Conservation (phyloP, 495 filamentous ascomycete species). For the Hypoxylon fragiforme region DNA sequence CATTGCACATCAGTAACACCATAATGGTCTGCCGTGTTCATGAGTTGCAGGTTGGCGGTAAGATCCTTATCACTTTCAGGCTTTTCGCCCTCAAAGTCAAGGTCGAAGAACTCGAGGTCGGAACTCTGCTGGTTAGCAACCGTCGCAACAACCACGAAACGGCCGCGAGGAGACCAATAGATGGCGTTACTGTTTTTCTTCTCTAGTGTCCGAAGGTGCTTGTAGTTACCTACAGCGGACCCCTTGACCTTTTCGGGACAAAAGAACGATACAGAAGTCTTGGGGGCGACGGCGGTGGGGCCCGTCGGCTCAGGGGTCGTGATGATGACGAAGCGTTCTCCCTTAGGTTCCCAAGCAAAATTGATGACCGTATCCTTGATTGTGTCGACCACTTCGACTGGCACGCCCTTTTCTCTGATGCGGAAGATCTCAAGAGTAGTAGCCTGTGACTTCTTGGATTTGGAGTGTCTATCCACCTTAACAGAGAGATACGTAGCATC, state of each 20-base stretch:
- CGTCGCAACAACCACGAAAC: constrained; percentile 90
- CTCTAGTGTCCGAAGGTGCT: constrained; percentile 87
- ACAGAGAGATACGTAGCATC: constrained; percentile 92
- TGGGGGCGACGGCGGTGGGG: constrained; percentile 80
- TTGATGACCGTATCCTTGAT: constrained; percentile 98
- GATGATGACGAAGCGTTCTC: constrained; percentile 94
- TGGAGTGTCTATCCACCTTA: constrained; percentile 98
- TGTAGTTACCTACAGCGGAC: constrained; percentile 82
- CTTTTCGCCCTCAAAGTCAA: constrained; percentile 98
- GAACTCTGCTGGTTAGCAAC: constrained; percentile 89
- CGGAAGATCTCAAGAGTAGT: constrained; percentile 99
- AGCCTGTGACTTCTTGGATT: constrained; percentile 95
- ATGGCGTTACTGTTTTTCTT: constrained; percentile 99
- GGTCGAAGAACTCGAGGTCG: constrained; percentile 95
- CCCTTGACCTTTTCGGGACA: constrained; percentile 90
- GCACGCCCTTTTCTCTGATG: constrained; percentile 92
- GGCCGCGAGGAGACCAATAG: constrained; percentile 97
- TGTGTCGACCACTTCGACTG: constrained; percentile 94
- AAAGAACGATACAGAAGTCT: constrained; percentile 94
- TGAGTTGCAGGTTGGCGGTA: constrained; percentile 88
- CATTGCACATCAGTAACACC: constrained; percentile 97
- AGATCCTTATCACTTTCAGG: constrained; percentile 89
- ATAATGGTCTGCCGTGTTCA: constrained; percentile 92
- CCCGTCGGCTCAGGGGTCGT: constrained; percentile 83
- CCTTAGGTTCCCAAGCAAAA: constrained; percentile 98